Conservation (phyloP, 2,329 filamentous ascomycete genomes). For the Colletotrichum nymphaeae region DNA sequence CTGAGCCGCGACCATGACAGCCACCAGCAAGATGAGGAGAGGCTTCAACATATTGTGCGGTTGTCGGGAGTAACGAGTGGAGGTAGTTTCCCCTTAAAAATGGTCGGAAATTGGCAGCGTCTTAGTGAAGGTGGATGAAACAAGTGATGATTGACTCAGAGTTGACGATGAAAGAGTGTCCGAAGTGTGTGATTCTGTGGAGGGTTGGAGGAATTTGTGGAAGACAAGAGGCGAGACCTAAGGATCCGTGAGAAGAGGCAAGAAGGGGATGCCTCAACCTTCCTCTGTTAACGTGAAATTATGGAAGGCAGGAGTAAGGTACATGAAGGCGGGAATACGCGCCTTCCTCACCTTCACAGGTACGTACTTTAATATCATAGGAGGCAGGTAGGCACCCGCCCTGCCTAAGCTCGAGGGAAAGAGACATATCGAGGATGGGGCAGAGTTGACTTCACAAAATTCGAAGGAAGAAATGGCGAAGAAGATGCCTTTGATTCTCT, state of each 20-base stretch:
- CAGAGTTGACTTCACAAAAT: not conserved
- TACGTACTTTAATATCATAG: not conserved
- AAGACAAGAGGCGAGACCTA: not conserved
- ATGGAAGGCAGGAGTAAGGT: too few species aligned
- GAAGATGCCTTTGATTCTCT: conserved; percentile 9
- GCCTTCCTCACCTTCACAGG: not conserved
- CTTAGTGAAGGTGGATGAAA: not conserved
- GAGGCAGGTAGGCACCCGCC: too few species aligned
- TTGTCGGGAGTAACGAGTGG: not conserved
- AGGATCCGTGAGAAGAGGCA: not conserved
- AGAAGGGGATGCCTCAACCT: not conserved
- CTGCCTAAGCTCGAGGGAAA: too few species aligned
- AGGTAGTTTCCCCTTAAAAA: not conserved
- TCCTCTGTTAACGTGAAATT: too few species aligned
- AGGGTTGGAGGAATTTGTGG: not conserved
- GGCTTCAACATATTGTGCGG: not conserved
- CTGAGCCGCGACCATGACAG: conserved; percentile 14
- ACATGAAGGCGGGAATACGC: not conserved
- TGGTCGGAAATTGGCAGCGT: too few species aligned
- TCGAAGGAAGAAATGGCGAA: not conserved
- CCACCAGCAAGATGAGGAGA: conserved; percentile 12
- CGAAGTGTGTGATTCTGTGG: not conserved
- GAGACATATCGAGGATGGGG: not conserved
- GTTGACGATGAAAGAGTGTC: not conserved
- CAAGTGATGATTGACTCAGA: not conserved